Conservation (phyloP, 2,329 filamentous ascomycete species). For the Phaeosphaeriaceae sp. region DNA sequence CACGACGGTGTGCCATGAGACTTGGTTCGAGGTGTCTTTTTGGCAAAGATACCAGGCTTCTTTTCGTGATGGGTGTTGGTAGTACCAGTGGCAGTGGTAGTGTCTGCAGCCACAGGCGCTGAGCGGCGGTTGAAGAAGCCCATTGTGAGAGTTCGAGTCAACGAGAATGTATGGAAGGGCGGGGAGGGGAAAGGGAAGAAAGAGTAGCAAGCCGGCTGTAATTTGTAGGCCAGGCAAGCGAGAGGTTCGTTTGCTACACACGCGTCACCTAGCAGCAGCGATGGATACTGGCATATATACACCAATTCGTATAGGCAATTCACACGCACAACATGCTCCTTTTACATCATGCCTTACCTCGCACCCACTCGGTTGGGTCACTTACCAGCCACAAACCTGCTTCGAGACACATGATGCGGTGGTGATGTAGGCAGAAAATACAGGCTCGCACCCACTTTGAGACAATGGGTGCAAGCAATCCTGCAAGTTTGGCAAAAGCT, state of each 20-base stretch:
- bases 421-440: slow-evolving; percentile 7
- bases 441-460: slow-evolving; percentile 7
- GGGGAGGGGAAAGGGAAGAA: too few species aligned
- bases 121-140: slow-evolving; percentile 48
- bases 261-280: too few species aligned
- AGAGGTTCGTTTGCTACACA: too few species aligned
- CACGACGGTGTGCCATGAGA: slow-evolving; percentile 24
- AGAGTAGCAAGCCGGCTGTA: too few species aligned
- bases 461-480: slow-evolving; percentile 15
- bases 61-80: slow-evolving; percentile 38
- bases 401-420: slow-evolving; percentile 2
- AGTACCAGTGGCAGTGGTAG: slow-evolving; percentile 41
- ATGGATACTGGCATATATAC: neutral
- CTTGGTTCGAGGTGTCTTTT: slow-evolving; percentile 20
- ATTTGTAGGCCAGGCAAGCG: too few species aligned
- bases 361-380: slow-evolving; percentile 16
- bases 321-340: neutral
- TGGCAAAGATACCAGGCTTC: slow-evolving; percentile 37
- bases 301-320: neutral
- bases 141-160: slow-evolving; percentile 37
- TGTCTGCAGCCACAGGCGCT: slow-evolving; percentile 44
- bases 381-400: slow-evolving; percentile 38
- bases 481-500: slow-evolving; percentile 25
- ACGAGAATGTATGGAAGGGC: too few species aligned
- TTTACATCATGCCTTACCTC: slow-evolving; percentile 24